Percentiles rank a stretch among this genome's conserved stretches.
phyloP scores from a whole-genome alignment of 257 asterid genomes.

The Fraxinus americana region DNA sequence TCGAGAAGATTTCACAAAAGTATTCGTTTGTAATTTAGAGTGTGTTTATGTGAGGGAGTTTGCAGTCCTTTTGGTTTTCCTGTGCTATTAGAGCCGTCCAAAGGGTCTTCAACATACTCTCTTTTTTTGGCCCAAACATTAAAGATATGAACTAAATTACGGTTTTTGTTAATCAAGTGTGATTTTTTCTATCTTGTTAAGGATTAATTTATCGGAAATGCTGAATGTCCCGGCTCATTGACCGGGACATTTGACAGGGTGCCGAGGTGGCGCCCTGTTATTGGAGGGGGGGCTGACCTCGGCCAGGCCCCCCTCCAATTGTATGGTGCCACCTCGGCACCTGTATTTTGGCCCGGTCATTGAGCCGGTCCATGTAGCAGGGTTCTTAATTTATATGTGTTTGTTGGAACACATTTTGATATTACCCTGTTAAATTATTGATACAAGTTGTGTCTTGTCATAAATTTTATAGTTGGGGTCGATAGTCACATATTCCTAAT shows the following conservation, averaged over 20 bases:
- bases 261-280: no score
- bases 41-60: conserved; percentile 18
- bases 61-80: conserved; percentile 59
- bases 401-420: neutral
- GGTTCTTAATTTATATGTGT: neutral
- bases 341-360: no score
- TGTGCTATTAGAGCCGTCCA: conserved; percentile 81
- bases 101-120: conserved; percentile 23
- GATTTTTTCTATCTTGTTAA: conserved; percentile 1
- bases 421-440: neutral
- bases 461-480: conserved; percentile 36
- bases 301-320: no score
- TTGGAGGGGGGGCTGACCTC: no score
- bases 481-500: conserved; percentile 43
- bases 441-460: neutral
- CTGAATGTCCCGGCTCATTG: no score
- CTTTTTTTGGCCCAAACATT: neutral
- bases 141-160: neutral
- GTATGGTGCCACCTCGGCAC: no score
- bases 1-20: conserved; percentile 28
- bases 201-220: conserved; percentile 7
- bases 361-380: no score
- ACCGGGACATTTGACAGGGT: no score
- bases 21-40: conserved; percentile 26
- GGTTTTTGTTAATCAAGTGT: neutral